Conservation (phyloP, 2,329 filamentous ascomycete genomes). For the Apiospora hydei region DNA sequence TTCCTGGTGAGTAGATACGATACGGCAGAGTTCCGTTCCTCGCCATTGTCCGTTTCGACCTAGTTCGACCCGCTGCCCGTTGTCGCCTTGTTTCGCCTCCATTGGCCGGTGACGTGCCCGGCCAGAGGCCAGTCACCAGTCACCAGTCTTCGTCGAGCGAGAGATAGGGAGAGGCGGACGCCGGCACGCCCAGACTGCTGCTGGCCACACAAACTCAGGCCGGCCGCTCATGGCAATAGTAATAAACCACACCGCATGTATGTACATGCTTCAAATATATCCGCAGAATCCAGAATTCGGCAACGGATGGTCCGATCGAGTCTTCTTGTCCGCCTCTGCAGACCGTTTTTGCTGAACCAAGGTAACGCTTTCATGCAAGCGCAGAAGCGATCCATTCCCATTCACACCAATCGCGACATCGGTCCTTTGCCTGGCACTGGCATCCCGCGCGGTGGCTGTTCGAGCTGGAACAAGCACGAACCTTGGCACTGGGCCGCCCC, state of each 20-base stretch:
- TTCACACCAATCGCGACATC: constrained; percentile 20
- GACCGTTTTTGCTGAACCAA: neutral
- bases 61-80: neutral
- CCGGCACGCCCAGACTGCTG: too few relatives aligned
- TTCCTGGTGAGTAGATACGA: neutral
- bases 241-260: neutral
- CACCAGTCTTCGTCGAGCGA: neutral
- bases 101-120: neutral
- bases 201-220: too few relatives aligned
- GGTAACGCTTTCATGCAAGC: neutral
- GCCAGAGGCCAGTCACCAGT: too few relatives aligned
- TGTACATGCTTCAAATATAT: neutral
- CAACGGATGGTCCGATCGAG: neutral
- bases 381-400: neutral
- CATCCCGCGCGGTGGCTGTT: constrained; percentile 23
- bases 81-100: neutral
- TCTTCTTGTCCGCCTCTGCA: neutral
- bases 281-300: neutral
- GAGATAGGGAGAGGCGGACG: neutral
- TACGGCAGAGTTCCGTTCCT: neutral
- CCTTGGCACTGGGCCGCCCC: constrained; percentile 17
- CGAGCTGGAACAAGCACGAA: constrained; percentile 12
- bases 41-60: neutral
- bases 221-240: too few relatives aligned
- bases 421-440: constrained; percentile 14